These are phyloP conservation scores for Pseudogymnoascus sp. DNA, from an alignment of 2,329 filamentous ascomycete genomes.

Conservation along the genomic window DNA sequence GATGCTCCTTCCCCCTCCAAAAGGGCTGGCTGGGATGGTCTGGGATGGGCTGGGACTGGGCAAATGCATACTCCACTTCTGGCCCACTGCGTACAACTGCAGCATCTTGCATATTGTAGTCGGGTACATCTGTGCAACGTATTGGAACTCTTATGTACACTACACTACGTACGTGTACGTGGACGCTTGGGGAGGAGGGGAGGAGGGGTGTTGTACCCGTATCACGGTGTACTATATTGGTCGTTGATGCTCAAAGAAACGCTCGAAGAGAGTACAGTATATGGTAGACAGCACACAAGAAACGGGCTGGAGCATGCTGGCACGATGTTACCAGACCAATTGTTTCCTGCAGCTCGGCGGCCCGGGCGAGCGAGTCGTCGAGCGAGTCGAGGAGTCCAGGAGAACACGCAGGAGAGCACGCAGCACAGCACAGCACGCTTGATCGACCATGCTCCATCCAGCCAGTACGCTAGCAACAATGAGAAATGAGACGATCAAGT, in stretches of 20 bases:
- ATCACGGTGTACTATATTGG: background rate
- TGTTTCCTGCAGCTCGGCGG: background rate
- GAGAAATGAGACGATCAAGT: slow-evolving; percentile 4
- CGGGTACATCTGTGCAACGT: background rate
- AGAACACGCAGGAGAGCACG: background rate
- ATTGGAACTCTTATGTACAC: background rate
- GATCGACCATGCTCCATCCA: background rate
- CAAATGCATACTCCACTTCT: background rate
- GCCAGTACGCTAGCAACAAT: background rate
- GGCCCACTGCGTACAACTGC: background rate
- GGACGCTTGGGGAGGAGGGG: background rate
- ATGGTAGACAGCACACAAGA: background rate
- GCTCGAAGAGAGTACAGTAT: background rate
- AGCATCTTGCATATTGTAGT: background rate
- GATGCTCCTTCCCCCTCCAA: background rate
- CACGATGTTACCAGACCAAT: background rate
- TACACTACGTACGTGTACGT: background rate
- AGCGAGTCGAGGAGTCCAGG: background rate
- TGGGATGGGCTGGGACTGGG: background rate
- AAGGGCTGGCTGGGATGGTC: background rate
- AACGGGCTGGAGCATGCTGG: background rate
- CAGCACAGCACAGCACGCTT: background rate
- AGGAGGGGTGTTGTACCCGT: background rate
- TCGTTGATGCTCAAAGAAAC: background rate
- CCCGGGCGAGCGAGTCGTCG: background rate